These are phyloP conservation scores for Chernovozyma aurita DNA, from an alignment of 1,139 yeast genomes.

Conservation along the genomic window DNA sequence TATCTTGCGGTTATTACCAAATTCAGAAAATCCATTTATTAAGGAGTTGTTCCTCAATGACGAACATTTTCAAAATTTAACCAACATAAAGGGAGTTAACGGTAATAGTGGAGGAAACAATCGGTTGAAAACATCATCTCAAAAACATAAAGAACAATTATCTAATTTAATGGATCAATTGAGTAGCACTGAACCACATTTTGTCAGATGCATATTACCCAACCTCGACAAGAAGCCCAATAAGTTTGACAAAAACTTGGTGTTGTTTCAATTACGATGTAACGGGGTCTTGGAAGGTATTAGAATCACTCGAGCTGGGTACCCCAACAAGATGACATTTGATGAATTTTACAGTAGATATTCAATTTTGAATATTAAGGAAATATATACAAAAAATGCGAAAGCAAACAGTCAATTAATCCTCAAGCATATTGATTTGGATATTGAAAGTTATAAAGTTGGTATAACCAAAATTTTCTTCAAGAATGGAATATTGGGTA, in stretches of 20 bases:
- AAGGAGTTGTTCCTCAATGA: conserved; percentile 22
- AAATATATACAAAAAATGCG: conserved; percentile 43
- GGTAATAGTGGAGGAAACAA: conserved; percentile 9
- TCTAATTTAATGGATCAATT: conserved; percentile 68
- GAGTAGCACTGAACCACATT: conserved; percentile 86
- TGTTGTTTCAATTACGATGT: conserved; percentile 85
- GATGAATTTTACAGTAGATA: conserved; percentile 76
- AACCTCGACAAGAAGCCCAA: conserved; percentile 71
- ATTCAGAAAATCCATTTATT: conserved; percentile 53
- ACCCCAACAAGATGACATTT: conserved; percentile 86
- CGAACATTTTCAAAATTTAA: conserved; percentile 12
- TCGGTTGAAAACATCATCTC: conserved; percentile 77
- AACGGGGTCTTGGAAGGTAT: conserved; percentile 99
- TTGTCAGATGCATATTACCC: conserved; percentile 93
- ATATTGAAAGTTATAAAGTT: conserved; percentile 64
- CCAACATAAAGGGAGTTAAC: conserved; percentile 6
- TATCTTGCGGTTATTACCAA: conserved; percentile 52
- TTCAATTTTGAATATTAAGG: conserved; percentile 51
- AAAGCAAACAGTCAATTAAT: conserved; percentile 69
- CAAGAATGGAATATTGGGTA: conserved; percentile 91
- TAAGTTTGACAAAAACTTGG: conserved; percentile 68
- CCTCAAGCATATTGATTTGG: conserved; percentile 56
- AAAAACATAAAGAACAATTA: conserved; percentile 81
- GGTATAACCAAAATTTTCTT: conserved; percentile 87
- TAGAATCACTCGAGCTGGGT: conserved; percentile 94